Base-by-base conservation (phyloP, 495 filamentous ascomycete species). In the Hypoxylon intermedium region DNA sequence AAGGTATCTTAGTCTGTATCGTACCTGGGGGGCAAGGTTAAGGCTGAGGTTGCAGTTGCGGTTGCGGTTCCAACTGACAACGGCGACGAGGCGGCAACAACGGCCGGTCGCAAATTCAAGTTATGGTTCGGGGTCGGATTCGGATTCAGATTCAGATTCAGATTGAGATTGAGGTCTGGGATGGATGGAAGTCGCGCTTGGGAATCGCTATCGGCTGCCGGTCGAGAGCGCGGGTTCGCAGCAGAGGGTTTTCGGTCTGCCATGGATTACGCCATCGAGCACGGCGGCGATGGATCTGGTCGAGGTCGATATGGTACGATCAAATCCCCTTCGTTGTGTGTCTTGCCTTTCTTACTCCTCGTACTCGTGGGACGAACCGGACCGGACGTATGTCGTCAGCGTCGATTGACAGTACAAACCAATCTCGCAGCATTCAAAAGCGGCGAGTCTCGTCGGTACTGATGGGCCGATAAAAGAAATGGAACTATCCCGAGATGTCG, bases 191-290 rank as follows among this genome's bases (percentile, higher is more conserved):
- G 73, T 72, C 68, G 75, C 73, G 66, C 69, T 69, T 71, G 60
- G 59, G 68, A 67, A 71, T 78, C 72, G 77, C 76, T 73, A 68
- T 82, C 76, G 70, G 76, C 67, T 70, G 72, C 78, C 79, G 79
- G 77, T 80, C 77, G 76, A 72, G 77, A 79, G 74, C 77, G 77
- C 77, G 63, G 69, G 58, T 72, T 76, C 76, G 75, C 76, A 69
- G 72, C 70, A 73, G 75, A 53, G 56, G 56, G 60, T 63, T 67
- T 80, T 79, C 77, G 78, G 75, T 82, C 79, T 82, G 79, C 79
- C 79, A 82, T 82, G 79, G 77, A 79, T 79, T 79, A 82, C 79
- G 79, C 79, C 79, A 82, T 82, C 69, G 68, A 72, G 67, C 72
- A 73, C 70, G 68, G 68, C 67, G 62, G 67, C 52, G 46, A 6